A percentile compares a stretch with the other conserved stretches of the same genome.
phyloP scores from a whole-genome alignment of 73 alveolate species.

The Tetrahymena elliotti region DNA sequence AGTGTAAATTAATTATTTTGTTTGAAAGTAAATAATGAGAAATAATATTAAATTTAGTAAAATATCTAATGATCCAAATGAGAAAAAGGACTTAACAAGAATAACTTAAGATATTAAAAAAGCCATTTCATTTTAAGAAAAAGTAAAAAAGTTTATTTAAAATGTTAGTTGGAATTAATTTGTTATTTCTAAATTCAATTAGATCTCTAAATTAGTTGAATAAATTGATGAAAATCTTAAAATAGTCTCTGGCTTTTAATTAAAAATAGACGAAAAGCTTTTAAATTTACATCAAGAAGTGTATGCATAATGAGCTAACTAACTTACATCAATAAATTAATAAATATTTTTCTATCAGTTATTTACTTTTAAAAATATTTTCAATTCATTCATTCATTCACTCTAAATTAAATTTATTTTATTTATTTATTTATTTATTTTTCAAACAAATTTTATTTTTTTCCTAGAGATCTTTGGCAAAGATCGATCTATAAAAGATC shows the following conservation, averaged over 20 bases:
- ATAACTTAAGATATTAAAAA: neutral
- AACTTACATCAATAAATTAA: no score
- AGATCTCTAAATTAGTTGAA: neutral
- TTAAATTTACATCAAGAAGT: neutral
- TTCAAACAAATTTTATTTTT: no score
- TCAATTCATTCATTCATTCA: no score
- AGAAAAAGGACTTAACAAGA: neutral
- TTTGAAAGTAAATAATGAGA: no score
- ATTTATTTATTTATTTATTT: no score
- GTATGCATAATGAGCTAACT: neutral
- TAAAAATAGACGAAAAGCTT: neutral
- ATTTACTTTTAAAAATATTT: no score
- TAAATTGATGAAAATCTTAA: neutral
- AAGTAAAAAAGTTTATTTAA: neutral
- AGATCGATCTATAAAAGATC: no score
- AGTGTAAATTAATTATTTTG: neutral
- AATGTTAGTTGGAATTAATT: no score
- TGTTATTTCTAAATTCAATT: no score
- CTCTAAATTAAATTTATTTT: no score
- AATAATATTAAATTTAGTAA: neutral
- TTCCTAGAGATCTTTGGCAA: no score
- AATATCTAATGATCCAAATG: neutral
- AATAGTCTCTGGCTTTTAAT: neutral
- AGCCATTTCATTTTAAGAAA: neutral
- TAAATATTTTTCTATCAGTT: no score